Base-by-base conservation (phyloP, 2,329 filamentous ascomycete genomes). In the Talaromyces albobiverticillius region DNA sequence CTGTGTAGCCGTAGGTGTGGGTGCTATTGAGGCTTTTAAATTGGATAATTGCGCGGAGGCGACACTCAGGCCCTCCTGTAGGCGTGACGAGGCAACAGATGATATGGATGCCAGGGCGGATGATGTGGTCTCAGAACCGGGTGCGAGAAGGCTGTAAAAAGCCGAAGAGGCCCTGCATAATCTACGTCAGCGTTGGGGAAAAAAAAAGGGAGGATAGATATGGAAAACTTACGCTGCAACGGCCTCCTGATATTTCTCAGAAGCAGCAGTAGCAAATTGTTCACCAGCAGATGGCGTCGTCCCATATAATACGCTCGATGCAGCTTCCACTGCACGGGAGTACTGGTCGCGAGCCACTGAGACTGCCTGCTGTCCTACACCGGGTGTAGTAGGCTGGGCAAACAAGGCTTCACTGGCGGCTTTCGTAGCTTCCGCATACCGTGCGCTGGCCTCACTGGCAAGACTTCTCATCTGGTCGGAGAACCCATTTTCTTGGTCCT, bases 21-120 rank as follows among this genome's bases (percentile, higher is more conserved):
- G 85, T 82, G 38, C 25, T 18, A 87, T 76, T 25, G 84, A 85
- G 51, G 83, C 78, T 68, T 86, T 85, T n/a, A 85, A 85, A 51
- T 76, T 82, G 47, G 85, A 79, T 61, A 89, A 89, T 63, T 90
- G 87, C 32, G 85, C 79, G 50, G 87, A 87, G 6, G 89, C 89
- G 66, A 81, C 80, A 50, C 81, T 80, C 4, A 89, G 76, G n/a
- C 87, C 88, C 62, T 90, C 85, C 13, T 83, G 81, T 14, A 93
- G 76, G 53, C 82, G 82, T 29, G 86, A 84, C 0, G 87, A 82
- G 0, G 89, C 90, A 59, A 91, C 82, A 0, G 87, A 84, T 49
- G 81, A 82, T 26, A 86, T 79, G 5, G 80, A 83, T 56, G 79
- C 77, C 16, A 83, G 70, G 9, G 78, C 75, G 11, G 76, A 78